Base-by-base conservation (phyloP, 2,329 filamentous ascomycete genomes). In the Venturia carpophila region DNA sequence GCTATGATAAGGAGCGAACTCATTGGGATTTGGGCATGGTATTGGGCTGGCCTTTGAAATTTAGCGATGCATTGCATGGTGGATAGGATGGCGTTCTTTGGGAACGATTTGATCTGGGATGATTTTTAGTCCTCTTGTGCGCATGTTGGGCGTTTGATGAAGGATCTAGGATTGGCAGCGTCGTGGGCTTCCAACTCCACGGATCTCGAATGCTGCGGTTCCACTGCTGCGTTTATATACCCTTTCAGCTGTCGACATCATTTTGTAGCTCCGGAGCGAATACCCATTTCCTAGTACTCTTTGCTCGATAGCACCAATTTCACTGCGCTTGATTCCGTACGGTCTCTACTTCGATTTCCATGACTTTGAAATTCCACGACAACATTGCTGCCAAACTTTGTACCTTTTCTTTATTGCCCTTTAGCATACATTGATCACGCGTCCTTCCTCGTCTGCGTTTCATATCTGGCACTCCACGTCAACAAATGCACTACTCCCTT, bases 61-160 rank as follows among this genome's bases (percentile, higher is more conserved):
- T 34, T 58, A 58, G 52, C 52, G 52, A 58, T 52, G 52, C 52
- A 58, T 58, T 58, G 27, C 30, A 37, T 58, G 30, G 30, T n/a
- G 13, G 9, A 58, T 1, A 21, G 27, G 52, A 37, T 24, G 52
- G 52, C 52, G 52, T 24, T 58, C 10, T 6, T 15, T 27, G 24
- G 52, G 27, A 6, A 19, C n/a, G 27, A 4, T 37, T 4, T 37
- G 52, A 15, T 1, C 6, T 10, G 3, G 10, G 7, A 37, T 58
- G 52, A 17, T 19, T 15, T 58, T 15, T 15, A 56, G 52, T 37
- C 30, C 19, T n/a, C 10, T 56, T 37, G 52, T 37, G 37, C 10
- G 10, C n/a, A 10, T 10, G 21, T 1, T 19, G 7, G 52, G 52
- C 30, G 52, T 37, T 34, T 56, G 21, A 21, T 49, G 19, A 15